Evolutionary conservation across 1,139 yeast species (phyloP), one percentile per base, ranked within the genome.

Genomic region (Hanseniaspora sp.): DNA sequence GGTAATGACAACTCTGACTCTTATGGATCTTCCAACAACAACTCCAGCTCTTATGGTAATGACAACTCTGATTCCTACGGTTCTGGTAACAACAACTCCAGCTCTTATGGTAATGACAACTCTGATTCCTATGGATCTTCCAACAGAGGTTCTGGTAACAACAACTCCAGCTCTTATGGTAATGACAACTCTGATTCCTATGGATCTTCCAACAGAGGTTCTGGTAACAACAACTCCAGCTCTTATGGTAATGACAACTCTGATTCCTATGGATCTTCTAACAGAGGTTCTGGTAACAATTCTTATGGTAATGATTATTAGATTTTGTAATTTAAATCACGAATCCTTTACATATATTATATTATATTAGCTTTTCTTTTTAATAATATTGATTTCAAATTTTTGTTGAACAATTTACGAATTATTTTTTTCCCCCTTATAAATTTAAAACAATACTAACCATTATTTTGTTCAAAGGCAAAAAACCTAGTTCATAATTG

Each of bases 91-190:
- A 57, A 59, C 49, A 55, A 52, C 33, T n/a, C n/a, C n/a, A 54
- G 56, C 39, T 54, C 61, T 6, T 57, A 59, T 31, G 59, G 59
- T 6, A 52, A 53, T 43, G 55, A 52, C 58, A 54, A 48, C 37
- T 47, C 46, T 33, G 34, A 49, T 17, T 56, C 56, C n/a, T 54
- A 62, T 55, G 63, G 64, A 3, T 23, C 23, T 23, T 23, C 23
- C 23, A 23, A 23, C 23, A 23, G n/a, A n/a, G n/a, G n/a, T n/a
- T n/a, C n/a, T 29, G 56, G 61, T 46, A 60, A 63, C 49, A 56
- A 57, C 54, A 60, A 56, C 45, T 55, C 56, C 48, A 63, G 63
- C 53, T 60, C 66, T 17, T 65, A 64, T 46, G 69, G 68, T 23
- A 18, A 18, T 8, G 58, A 58, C 46, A 57, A 61, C 54, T 55